Evolutionary conservation across 257 asterid genomes (phyloP).

Genomic region (Lycium barbarum): DNA sequence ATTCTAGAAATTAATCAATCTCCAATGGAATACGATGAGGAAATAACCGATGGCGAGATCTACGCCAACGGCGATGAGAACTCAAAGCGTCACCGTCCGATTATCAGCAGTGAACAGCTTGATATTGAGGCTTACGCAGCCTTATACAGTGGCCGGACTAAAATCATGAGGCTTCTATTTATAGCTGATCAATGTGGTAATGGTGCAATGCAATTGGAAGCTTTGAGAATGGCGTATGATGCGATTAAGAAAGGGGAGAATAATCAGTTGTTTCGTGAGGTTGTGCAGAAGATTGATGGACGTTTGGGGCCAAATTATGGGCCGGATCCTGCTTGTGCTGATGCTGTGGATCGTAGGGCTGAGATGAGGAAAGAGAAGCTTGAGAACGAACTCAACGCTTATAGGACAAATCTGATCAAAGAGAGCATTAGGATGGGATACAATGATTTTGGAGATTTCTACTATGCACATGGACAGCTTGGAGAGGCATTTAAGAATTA

Average conservation of each 20-base stretch:
- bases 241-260: slow-evolving; percentile 95
- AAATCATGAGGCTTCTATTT: slow-evolving; percentile 75
- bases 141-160: slow-evolving; percentile 83
- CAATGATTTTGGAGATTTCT: slow-evolving; percentile 96
- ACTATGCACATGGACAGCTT: slow-evolving; percentile 85
- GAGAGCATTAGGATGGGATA: slow-evolving; percentile 99
- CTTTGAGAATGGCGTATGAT: slow-evolving; percentile 91
- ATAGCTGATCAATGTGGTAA: slow-evolving; percentile 68
- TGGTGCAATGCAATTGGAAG: slow-evolving; percentile 90
- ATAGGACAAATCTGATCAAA: slow-evolving; percentile 90
- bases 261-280: slow-evolving; percentile 78
- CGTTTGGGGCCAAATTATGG: slow-evolving; percentile 75
- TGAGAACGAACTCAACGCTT: slow-evolving; percentile 90
- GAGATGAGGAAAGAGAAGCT: slow-evolving; percentile 83
- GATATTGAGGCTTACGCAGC: slow-evolving; percentile 94
- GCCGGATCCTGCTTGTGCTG: slow-evolving; percentile 70
- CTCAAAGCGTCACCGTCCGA: slow-evolving; percentile 70
- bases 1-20: slow-evolving; percentile 12
- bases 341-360: slow-evolving; percentile 83
- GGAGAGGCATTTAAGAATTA: slow-evolving; percentile 92
- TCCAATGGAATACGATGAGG: slow-evolving; percentile 74
- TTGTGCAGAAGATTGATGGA: slow-evolving; percentile 76
- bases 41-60: slow-evolving; percentile 63
- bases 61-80: slow-evolving; percentile 56
- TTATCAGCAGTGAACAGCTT: slow-evolving; percentile 84